These are phyloP conservation scores for Trichoderma polysporum DNA, from an alignment of 2,329 filamentous ascomycete species.

Conservation along the genomic window DNA sequence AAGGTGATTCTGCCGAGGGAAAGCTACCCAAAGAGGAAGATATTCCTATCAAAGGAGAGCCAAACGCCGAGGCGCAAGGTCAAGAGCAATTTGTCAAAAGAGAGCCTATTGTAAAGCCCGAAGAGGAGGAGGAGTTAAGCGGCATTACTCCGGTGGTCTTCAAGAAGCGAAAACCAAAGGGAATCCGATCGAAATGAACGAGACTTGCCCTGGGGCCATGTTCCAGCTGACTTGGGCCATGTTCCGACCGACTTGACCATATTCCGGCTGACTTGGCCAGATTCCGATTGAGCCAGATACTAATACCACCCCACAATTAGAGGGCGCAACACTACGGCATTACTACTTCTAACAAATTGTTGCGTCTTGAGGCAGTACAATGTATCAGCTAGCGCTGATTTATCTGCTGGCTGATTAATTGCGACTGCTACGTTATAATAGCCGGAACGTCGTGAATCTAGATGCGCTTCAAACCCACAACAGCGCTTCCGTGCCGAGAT, in stretches of 20 bases:
- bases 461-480: background rate
- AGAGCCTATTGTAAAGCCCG: conserved; percentile 41
- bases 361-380: background rate
- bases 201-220: background rate
- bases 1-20: conserved; percentile 24
- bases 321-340: background rate
- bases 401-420: background rate
- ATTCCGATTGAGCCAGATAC: background rate
- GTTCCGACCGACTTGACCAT: background rate
- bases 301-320: background rate
- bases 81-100: conserved; percentile 10
- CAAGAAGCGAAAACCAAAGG: conserved; percentile 75
- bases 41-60: conserved; percentile 44
- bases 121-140: conserved; percentile 32
- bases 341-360: background rate
- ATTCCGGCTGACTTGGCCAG: background rate
- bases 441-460: background rate
- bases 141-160: conserved; percentile 60
- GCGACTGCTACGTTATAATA: background rate
- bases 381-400: background rate
- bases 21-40: conserved; percentile 28
- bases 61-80: conserved; percentile 26
- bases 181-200: conserved; percentile 57
- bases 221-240: background rate
- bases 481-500: background rate